Conservation (phyloP, 176 grass and related monocot genomes). For the Lolium perenne region DNA sequence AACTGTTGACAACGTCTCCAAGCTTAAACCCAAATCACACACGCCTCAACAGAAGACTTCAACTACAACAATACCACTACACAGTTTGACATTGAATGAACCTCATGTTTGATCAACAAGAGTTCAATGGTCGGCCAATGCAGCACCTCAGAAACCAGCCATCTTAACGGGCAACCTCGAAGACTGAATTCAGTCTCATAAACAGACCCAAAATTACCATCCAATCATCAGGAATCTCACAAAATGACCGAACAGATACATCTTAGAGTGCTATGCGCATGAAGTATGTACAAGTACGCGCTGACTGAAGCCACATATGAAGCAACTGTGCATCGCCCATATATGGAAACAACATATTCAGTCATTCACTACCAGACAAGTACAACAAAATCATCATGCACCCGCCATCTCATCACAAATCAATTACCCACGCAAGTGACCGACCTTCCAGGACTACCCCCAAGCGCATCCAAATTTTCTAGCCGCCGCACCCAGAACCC, state of each 20-base stretch:
- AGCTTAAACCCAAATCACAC: background rate
- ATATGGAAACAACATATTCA: background rate
- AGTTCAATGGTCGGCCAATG: background rate
- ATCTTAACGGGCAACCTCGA: background rate
- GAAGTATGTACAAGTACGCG: background rate
- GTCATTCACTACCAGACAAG: background rate
- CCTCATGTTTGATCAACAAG: background rate
- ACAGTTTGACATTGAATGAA: background rate
- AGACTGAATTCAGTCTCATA: background rate
- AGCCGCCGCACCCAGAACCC: background rate
- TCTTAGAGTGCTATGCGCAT: background rate
- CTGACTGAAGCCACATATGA: background rate
- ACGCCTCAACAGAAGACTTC: background rate
- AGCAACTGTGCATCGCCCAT: background rate
- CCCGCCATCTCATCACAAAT: background rate
- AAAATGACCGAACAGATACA: background rate
- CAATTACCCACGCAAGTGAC: background rate
- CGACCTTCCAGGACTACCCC: background rate
- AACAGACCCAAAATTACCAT: background rate
- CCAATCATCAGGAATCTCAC: background rate
- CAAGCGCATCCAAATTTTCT: background rate
- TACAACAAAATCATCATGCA: background rate
- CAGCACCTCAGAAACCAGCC: constrained; percentile 25
- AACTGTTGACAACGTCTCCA: background rate
- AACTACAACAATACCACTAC: background rate